Conservation (phyloP, 768 basidiomycete genomes). For the Wakefieldia striispora region DNA sequence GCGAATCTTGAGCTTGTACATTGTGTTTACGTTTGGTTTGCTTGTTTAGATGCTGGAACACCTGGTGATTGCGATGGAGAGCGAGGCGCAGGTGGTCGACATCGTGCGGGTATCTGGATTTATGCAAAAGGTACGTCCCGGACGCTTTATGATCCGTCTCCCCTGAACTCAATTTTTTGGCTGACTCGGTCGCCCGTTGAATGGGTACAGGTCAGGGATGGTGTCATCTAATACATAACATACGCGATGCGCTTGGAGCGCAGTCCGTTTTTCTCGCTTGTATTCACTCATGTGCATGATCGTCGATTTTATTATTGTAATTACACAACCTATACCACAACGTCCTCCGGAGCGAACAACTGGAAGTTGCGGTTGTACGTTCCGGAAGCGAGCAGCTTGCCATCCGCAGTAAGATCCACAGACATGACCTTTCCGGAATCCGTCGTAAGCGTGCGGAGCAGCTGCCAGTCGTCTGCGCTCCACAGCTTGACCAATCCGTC, state of each 20-base stretch:
- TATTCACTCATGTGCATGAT: constrained; percentile 29
- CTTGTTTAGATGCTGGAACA: constrained; percentile 72
- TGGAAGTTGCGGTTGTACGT: constrained; percentile 96
- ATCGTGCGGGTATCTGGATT: constrained; percentile 85
- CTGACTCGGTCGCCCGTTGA: constrained; percentile 21
- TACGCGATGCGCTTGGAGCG: constrained; percentile 3
- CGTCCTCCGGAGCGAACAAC: constrained; percentile 79
- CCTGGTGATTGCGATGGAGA: constrained; percentile 83
- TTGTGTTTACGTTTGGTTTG: constrained; percentile 27
- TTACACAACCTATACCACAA: constrained; percentile 29
- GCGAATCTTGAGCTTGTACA: constrained; percentile 9
- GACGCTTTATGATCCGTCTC: constrained; percentile 15
- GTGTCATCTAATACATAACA: constrained; percentile 38
- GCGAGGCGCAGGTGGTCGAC: constrained; percentile 79
- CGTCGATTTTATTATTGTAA: constrained; percentile 26
- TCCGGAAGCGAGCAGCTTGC: constrained; percentile 80
- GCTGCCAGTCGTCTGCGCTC: constrained; percentile 98
- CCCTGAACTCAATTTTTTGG: constrained; percentile 17
- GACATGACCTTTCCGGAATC: constrained; percentile 99
- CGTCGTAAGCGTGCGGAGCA: constrained; percentile 82
- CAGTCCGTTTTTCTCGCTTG: constrained; percentile 9
- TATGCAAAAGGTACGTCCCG: constrained; percentile 75
- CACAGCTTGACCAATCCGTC: constrained; percentile 95
- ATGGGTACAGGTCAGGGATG: constrained; percentile 37
- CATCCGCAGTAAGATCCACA: constrained; percentile 85